Evolutionary conservation across 306 rosid genomes (phyloP).

Genomic region (Malus asiatica): DNA sequence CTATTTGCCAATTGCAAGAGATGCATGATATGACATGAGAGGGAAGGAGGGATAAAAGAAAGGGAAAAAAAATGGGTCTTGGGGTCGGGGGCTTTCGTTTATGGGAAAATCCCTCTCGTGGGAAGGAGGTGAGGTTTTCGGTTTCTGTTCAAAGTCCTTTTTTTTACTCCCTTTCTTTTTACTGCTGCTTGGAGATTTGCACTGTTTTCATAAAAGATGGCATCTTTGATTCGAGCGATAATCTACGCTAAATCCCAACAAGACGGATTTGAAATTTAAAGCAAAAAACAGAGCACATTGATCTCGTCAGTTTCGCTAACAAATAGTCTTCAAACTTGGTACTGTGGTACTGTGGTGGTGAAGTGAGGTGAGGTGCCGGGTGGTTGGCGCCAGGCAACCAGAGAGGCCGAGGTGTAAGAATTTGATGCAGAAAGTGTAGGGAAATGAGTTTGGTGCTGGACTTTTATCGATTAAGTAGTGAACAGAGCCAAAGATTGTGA

Average conservation of each 20-base stretch:
- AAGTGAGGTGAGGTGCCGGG: background rate
- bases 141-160: constrained; percentile 5
- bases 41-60: background rate
- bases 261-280: too few species aligned
- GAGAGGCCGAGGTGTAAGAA: background rate
- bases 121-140: constrained; percentile 41
- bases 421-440: background rate
- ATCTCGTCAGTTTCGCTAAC: too few species aligned
- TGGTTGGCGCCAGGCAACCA: background rate
- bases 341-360: constrained; percentile 1
- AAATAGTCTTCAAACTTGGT: background rate
- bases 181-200: background rate
- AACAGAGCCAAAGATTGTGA: background rate
- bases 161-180: background rate
- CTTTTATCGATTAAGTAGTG: background rate
- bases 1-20: constrained; percentile 22
- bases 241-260: too few species aligned
- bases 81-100: constrained; percentile 34
- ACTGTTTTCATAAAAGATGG: background rate
- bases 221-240: background rate
- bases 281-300: too few species aligned
- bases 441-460: background rate
- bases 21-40: constrained; percentile 80
- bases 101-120: constrained; percentile 45
- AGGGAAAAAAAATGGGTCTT: constrained; percentile 11